These are phyloP conservation scores for Cryptococcus sp. DNA, from an alignment of 1,284 basidiomycete genomes.

Conservation along the genomic window DNA sequence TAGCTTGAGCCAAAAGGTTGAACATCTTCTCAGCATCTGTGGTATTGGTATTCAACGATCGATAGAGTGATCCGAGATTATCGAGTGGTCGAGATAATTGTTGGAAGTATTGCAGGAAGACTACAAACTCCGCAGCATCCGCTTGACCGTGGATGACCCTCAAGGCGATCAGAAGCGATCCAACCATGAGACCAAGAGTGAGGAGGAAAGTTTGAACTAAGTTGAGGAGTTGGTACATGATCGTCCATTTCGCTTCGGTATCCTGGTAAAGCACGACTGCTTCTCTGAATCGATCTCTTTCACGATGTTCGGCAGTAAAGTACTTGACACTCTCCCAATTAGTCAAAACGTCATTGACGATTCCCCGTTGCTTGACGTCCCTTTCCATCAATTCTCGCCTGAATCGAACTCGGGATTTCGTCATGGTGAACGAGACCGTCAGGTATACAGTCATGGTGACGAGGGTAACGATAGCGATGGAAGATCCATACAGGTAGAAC, in stretches of 20 bases:
- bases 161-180: slow-evolving; percentile 91
- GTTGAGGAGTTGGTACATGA: slow-evolving; percentile 84
- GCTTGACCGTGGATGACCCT: slow-evolving; percentile 82
- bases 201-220: slow-evolving; percentile 94
- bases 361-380: slow-evolving; percentile 88
- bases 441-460: slow-evolving; percentile 83
- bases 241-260: slow-evolving; percentile 84
- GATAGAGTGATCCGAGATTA: slow-evolving; percentile 91
- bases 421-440: slow-evolving; percentile 91
- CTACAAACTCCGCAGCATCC: slow-evolving; percentile 93
- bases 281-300: slow-evolving; percentile 81
- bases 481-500: slow-evolving; percentile 75
- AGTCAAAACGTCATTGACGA: slow-evolving; percentile 92
- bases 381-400: slow-evolving; percentile 88
- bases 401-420: slow-evolving; percentile 73
- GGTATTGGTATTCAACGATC: slow-evolving; percentile 86
- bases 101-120: slow-evolving; percentile 96
- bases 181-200: slow-evolving; percentile 77
- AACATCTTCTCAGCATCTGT: slow-evolving; percentile 95
- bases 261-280: slow-evolving; percentile 84
- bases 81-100: slow-evolving; percentile 92
- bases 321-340: slow-evolving; percentile 99
- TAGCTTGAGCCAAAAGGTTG: slow-evolving; percentile 80
- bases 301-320: slow-evolving; percentile 93
- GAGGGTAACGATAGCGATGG: slow-evolving; percentile 82